Conservation (phyloP, 208 protist genomes). For the Crithidia acanthocephali region DNA sequence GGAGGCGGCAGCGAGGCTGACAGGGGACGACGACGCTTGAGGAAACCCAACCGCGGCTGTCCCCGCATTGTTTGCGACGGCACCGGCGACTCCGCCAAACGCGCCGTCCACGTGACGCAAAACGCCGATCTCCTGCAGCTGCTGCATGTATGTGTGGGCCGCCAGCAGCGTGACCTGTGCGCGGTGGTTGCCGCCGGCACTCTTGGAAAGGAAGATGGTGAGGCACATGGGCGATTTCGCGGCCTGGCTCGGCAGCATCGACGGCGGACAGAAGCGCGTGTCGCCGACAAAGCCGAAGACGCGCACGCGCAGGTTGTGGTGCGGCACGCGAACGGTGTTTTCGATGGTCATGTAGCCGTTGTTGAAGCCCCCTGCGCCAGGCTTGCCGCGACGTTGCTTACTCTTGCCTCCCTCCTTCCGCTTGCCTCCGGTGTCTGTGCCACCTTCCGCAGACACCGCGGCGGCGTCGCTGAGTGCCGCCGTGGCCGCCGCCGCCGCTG, state of each 20-base stretch:
- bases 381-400: constrained; percentile 18
- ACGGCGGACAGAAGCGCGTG: constrained; percentile 47
- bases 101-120: constrained; percentile 7
- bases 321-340: constrained; percentile 45
- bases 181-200: constrained; percentile 63
- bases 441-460: not conserved
- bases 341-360: constrained; percentile 43
- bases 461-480: not conserved
- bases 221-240: constrained; percentile 43
- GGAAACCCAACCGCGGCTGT: not conserved
- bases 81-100: not conserved
- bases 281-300: constrained; percentile 76
- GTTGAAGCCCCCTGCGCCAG: not conserved
- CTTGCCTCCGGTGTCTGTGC: not conserved
- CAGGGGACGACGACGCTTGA: not conserved
- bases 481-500: not conserved
- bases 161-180: constrained; percentile 51
- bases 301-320: constrained; percentile 42
- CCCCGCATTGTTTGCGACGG: not conserved
- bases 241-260: constrained; percentile 34
- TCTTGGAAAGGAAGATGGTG: constrained; percentile 58
- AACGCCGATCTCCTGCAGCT: constrained; percentile 56
- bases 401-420: constrained; percentile 1
- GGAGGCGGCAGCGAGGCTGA: not conserved
- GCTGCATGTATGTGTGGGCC: constrained; percentile 54